Evolutionary conservation across 2,329 filamentous ascomycete species (phyloP).

Genomic region (Pseudogymnoascus sp.): DNA sequence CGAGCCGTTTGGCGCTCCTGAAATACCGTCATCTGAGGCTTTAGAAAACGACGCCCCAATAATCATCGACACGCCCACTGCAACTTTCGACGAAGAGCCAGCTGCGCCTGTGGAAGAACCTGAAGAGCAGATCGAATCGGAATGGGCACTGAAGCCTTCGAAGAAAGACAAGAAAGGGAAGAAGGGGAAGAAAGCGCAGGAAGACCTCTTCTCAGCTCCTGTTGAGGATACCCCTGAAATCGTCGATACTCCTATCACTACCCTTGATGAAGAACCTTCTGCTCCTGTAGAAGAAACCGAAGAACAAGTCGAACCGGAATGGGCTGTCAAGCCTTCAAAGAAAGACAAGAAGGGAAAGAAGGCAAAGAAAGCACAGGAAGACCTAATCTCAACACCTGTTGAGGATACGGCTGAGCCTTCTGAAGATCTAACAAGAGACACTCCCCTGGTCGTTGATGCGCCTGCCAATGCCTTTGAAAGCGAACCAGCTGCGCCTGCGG

Average conservation of each 20-base stretch:
- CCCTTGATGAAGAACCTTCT: not conserved
- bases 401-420: not conserved
- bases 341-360: constrained; percentile 32
- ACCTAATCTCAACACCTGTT: not conserved
- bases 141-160: not conserved
- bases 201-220: not conserved
- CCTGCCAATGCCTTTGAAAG: not conserved
- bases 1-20: not conserved
- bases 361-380: constrained; percentile 11
- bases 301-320: constrained; percentile 14
- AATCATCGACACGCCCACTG: not conserved
- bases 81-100: not conserved
- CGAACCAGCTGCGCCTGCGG: not conserved
- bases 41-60: not conserved
- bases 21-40: not conserved
- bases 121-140: not conserved
- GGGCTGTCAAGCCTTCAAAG: constrained; percentile 6
- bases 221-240: not conserved
- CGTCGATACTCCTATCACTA: not conserved
- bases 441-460: not conserved
- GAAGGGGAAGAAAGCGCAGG: constrained; percentile 22
- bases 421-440: not conserved
- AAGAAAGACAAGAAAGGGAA: constrained; percentile 27
- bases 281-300: constrained; percentile 20
- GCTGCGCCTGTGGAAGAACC: not conserved